Conservation (phyloP, 352 stramenopile genomes). For the Phytopythium oedochilum region DNA sequence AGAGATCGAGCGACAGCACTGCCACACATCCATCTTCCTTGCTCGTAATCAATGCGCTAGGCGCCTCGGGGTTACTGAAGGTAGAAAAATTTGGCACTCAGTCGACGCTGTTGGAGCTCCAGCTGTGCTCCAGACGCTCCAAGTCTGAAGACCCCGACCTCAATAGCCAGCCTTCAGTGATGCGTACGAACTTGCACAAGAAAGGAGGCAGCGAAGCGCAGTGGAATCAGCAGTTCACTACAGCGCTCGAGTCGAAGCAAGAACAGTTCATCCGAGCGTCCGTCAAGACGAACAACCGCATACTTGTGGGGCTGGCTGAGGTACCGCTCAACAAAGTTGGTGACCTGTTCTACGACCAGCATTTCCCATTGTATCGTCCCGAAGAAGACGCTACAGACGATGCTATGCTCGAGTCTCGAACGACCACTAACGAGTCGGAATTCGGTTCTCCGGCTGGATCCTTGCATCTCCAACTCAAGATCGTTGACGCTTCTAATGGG, state of each 20-base stretch:
- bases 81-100: constrained; percentile 77
- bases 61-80: constrained; percentile 50
- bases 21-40: constrained; percentile 2
- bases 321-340: constrained; percentile 38
- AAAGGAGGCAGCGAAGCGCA: constrained; percentile 78
- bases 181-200: constrained; percentile 68
- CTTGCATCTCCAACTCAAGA: constrained; percentile 68
- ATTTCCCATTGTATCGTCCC: constrained; percentile 44
- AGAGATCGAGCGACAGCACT: constrained; percentile 6
- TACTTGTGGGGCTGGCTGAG: constrained; percentile 54
- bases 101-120: constrained; percentile 65
- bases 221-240: constrained; percentile 81
- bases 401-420: constrained; percentile 4
- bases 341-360: constrained; percentile 53
- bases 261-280: constrained; percentile 42
- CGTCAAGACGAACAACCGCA: constrained; percentile 65
- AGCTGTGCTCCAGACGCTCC: constrained; percentile 16
- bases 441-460: constrained; percentile 18
- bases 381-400: constrained; percentile 11
- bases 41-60: constrained; percentile 56
- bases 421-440: background rate
- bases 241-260: constrained; percentile 41
- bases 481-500: constrained; percentile 30
- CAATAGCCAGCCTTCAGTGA: constrained; percentile 15
- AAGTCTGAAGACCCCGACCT: constrained; percentile 6